A percentile compares a stretch with the other conserved stretches of the same genome.
Evolutionary conservation across 345 rosid genomes (phyloP).

Genomic region (Arabidopsis arenosa): DNA sequence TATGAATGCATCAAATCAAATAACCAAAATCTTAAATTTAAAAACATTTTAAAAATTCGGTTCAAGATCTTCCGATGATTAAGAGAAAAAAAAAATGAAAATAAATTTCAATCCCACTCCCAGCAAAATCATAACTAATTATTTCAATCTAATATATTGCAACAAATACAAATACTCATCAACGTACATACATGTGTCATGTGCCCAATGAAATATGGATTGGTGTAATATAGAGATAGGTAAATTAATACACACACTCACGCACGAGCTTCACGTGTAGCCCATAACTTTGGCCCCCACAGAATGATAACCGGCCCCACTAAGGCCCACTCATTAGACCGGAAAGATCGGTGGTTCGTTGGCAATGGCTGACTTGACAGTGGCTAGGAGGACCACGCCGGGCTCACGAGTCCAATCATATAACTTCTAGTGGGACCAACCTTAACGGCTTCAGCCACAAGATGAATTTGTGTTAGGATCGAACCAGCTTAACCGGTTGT

Average conservation of each 20-base stretch:
- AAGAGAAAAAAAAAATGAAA: too few species aligned
- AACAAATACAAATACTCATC: background rate
- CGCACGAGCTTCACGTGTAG: constrained; percentile 44
- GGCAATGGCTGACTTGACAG: constrained; percentile 45
- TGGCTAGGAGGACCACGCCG: constrained; percentile 50
- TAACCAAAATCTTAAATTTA: too few species aligned
- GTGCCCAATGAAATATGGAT: constrained; percentile 6
- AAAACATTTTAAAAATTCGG: too few species aligned
- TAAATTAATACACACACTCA: constrained; percentile 12
- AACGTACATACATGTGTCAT: constrained; percentile 3
- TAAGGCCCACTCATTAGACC: constrained; percentile 27
- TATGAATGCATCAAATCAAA: too few species aligned
- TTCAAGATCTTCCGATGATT: too few species aligned
- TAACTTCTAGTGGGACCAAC: constrained; percentile 35
- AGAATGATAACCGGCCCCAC: constrained; percentile 34
- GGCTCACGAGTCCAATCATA: constrained; percentile 42
- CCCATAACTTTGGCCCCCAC: constrained; percentile 20
- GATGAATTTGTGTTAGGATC: constrained; percentile 7
- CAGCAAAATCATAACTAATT: constrained; percentile 7
- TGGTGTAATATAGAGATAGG: constrained; percentile 13
- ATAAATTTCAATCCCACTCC: too few species aligned
- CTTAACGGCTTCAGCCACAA: constrained; percentile 41
- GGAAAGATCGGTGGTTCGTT: constrained; percentile 40
- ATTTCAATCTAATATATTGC: background rate
- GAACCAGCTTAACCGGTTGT: constrained; percentile 31